Base-by-base conservation (phyloP, 2,329 filamentous ascomycete genomes). In the Lasiodiplodia gonubiensis region DNA sequence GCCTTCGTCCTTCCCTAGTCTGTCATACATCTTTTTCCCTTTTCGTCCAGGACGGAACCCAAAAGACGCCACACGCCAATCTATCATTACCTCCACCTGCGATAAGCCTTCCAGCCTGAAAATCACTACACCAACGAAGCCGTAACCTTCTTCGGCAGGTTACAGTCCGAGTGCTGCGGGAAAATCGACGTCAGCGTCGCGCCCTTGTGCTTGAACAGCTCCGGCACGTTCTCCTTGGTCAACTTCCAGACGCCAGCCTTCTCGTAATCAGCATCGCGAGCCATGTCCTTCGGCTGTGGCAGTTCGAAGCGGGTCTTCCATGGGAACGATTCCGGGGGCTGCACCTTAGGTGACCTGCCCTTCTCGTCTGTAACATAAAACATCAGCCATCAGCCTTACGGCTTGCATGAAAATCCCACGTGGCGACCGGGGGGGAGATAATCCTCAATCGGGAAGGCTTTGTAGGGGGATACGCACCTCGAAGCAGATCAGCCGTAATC, bases 401-500 rank as follows among this genome's bases (percentile, higher is more conserved):
- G 33, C 27, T 11, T 16, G 4, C 30, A 35, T 35, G 23, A 52
- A n/a, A n/a, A 46, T n/a, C 48, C n/a, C 27, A 21, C 27, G 16
- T 12, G 52, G 27, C 27, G 8, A n/a, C 5, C 14, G 11, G 18
- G 54, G n/a, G n/a, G n/a, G n/a, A n/a, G 3, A 8, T 30, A n/a
- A 49, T 33, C 30, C 30, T 33, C 30, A 33, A 10, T 33, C 30
- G 30, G 30, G 30, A 30, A 30, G 30, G 33, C 33, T 35, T 5
- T 35, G 33, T 35, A 35, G 2, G 12, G 14, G 4, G 14, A 35
- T 6, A 61, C 57, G 2, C 23, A 61, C 57, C 23, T 35, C 57
- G 7, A 16, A 53, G 48, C 30, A 64, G 48, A 42, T 64, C 60
- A 37, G 60, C 49, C 60, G 49, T 64, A 33, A 52, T 64, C 49